Base-by-base conservation (phyloP, 495 filamentous ascomycete species). In the Daldinia caldariorum region DNA sequence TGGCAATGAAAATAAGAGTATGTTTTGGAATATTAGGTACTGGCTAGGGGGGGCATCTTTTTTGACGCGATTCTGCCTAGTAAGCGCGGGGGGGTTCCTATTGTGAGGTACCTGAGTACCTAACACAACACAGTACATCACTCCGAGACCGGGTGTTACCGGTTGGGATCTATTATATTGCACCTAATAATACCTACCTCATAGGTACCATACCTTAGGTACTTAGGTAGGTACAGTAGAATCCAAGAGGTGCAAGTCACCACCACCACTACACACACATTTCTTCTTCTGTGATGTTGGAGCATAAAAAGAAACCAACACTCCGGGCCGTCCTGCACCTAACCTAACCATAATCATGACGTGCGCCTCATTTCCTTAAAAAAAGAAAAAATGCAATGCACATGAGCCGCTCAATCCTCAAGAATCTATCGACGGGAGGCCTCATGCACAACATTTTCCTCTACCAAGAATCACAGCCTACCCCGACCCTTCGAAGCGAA, bases 401-500 rank as follows among this genome's bases (percentile, higher is more conserved):
- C 2, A 49, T 26, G 54, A 63, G 69, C 63, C 63, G 53, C 20
- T 56, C 22, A 29, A 13, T 34, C 51, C 45, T 34, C 58, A 55
- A 50, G 16, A 60, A 66, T 63, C 47, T 58, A 41, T 59, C 55
- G 22, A 8, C n/a, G 37, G 63, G 70, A 72, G 70, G 70, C 70
- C 70, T 72, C 70, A 58, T 72, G 70, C 65, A 65, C 64, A 34
- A 62, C 70, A 72, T 68, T 16, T 16, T 18, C 12, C 58, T 41
- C 12, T 12, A 32, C 13, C 59, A 53, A 45, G 6, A 56, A 18
- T 49, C 64, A 65, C 57, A 54, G 18, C 64, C 56, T 32, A 49
- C 1, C 58, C n/a, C 6, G 55, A 37, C 60, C 62, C 57, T 62
- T 6, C n/a, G 22, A n/a, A 63, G 20, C n/a, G 32, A 58, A 54